phyloP scores from a whole-genome alignment of 2,329 filamentous ascomycete species.

The Pseudogymnoascus sp. region DNA sequence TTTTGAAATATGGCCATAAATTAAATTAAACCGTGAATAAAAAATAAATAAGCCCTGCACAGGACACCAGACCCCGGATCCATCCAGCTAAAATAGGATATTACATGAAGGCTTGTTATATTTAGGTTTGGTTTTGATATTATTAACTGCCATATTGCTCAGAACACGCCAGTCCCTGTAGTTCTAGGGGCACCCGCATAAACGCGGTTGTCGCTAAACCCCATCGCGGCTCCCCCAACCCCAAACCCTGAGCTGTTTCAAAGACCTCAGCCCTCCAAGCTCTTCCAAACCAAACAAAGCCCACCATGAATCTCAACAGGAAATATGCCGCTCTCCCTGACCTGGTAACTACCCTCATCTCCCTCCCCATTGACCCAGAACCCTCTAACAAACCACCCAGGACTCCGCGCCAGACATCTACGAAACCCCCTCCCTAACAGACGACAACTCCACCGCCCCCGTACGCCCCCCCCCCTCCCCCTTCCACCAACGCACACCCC shows the following conservation, averaged over 20 bases:
- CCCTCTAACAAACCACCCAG: constrained; percentile 35
- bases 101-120: background rate
- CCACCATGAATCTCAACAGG: constrained; percentile 60
- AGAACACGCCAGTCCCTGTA: background rate
- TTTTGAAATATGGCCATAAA: background rate
- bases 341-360: constrained; percentile 42
- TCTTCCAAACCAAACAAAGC: constrained; percentile 4
- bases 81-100: background rate
- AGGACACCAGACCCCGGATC: background rate
- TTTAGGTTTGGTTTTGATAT: background rate
- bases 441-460: constrained; percentile 78
- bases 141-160: background rate
- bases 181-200: background rate
- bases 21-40: background rate
- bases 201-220: constrained; percentile 7
- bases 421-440: constrained; percentile 87
- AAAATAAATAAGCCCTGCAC: background rate
- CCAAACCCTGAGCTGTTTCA: background rate
- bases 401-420: constrained; percentile 92
- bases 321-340: constrained; percentile 79
- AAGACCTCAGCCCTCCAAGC: background rate
- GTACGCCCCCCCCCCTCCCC: constrained; percentile 40
- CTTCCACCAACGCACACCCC: background rate
- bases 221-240: constrained; percentile 1
- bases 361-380: background rate